Evolutionary conservation across 176 grass and related monocot species (phyloP).

Genomic region (Dendrocalamus sinicus): DNA sequence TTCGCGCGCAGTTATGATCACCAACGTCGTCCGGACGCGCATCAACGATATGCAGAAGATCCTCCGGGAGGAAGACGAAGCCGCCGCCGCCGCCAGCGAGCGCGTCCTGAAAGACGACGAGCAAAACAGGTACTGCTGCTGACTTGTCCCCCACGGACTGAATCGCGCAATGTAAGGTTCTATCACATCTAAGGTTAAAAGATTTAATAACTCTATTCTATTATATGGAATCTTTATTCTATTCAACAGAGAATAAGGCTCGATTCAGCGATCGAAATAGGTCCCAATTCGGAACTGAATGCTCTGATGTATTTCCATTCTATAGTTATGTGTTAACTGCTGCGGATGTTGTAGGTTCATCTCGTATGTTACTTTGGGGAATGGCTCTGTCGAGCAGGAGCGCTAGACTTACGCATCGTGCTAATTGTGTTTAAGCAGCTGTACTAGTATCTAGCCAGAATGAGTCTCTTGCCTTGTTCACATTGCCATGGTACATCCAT

Average conservation of each 20-base stretch:
- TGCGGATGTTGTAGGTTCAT: not conserved
- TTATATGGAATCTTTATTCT: not conserved
- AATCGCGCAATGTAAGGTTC: not conserved
- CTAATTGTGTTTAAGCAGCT: not conserved
- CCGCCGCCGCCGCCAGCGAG: slow-evolving; percentile 39
- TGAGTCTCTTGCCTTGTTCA: not conserved
- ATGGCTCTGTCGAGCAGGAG: not conserved
- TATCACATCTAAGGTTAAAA: not conserved
- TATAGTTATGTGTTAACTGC: no score
- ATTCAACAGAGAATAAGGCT: not conserved
- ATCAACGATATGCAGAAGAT: slow-evolving; percentile 74
- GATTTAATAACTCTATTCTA: not conserved
- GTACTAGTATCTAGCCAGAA: not conserved
- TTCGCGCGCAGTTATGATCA: slow-evolving; percentile 63
- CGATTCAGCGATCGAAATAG: not conserved
- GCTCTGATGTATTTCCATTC: not conserved
- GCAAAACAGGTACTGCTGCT: slow-evolving; percentile 35
- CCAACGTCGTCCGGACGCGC: slow-evolving; percentile 65
- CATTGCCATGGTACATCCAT: not conserved
- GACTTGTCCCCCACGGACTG: not conserved
- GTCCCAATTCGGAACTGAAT: not conserved
- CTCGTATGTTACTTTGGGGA: not conserved
- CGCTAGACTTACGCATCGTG: not conserved
- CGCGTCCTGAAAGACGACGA: slow-evolving; percentile 66
- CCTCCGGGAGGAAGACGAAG: slow-evolving; percentile 57